Conservation (phyloP, 2,329 filamentous ascomycete genomes). For the Microcyclospora pomicola region DNA sequence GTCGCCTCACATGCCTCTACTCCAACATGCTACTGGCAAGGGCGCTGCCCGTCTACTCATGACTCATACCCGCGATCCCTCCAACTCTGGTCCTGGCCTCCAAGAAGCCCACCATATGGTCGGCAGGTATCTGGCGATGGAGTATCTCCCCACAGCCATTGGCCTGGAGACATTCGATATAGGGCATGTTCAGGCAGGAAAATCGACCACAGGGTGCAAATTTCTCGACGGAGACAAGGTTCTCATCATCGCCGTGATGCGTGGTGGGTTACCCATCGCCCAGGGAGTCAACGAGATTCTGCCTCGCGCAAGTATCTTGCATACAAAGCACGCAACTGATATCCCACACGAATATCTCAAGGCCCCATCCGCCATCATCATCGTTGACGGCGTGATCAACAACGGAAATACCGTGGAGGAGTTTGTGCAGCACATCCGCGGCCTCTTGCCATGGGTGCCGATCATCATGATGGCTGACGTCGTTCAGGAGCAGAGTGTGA, state of each 20-base stretch:
- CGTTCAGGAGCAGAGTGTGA: constrained; percentile 30
- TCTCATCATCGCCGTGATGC: constrained; percentile 47
- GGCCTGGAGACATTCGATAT: constrained; percentile 39
- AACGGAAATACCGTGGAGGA: constrained; percentile 37
- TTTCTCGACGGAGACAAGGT: constrained; percentile 37
- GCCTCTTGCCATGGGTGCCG: constrained; percentile 24
- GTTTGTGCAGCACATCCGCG: constrained; percentile 37
- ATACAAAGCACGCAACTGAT: constrained; percentile 30
- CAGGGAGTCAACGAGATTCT: constrained; percentile 42
- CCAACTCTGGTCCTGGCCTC: constrained; percentile 31
- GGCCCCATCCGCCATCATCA: constrained; percentile 29
- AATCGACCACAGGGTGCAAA: constrained; percentile 29
- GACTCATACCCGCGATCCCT: constrained; percentile 40
- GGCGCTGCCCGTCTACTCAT: constrained; percentile 37
- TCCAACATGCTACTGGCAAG: constrained; percentile 30
- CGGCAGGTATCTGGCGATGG: constrained; percentile 41
- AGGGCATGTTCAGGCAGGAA: constrained; percentile 37
- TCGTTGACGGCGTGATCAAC: constrained; percentile 51
- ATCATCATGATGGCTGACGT: constrained; percentile 45
- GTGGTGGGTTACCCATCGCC: constrained; percentile 49
- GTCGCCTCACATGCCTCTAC: constrained; percentile 8
- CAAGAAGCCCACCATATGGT: constrained; percentile 35
- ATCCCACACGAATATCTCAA: constrained; percentile 31
- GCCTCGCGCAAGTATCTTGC: constrained; percentile 38
- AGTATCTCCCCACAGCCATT: constrained; percentile 34